Conservation (phyloP, 116 monocot genomes). For the Dioscorea cayenensis region DNA sequence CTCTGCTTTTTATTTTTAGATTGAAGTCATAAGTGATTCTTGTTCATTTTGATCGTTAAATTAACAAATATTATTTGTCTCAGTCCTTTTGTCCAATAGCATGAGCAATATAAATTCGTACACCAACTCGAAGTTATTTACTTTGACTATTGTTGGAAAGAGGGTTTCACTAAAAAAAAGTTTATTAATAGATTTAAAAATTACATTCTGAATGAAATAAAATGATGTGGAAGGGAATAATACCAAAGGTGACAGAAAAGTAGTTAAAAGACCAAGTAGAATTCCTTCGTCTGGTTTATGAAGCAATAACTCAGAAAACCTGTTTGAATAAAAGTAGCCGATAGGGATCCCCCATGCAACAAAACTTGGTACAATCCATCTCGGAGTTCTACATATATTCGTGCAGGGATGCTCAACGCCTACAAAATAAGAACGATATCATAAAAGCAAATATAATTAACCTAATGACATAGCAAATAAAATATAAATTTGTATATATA, state of each 20-base stretch:
- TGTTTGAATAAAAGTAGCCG: conserved; percentile 41
- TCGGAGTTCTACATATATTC: conserved; percentile 24
- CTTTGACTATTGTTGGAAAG: no score
- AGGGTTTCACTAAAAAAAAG: no score
- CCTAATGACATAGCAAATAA: not conserved
- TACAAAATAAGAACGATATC: conserved; percentile 4
- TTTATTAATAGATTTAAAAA: no score
- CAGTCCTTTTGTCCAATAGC: no score
- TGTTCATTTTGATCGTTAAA: no score
- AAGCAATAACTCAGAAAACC: conserved; percentile 61
- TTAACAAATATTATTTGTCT: no score
- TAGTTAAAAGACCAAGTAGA: conserved; percentile 47
- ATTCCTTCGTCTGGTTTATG: conserved; percentile 82
- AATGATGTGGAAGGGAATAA: not conserved
- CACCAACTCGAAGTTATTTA: no score
- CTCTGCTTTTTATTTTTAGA: no score
- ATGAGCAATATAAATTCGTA: no score
- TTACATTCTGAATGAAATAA: no score
- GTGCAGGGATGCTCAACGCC: conserved; percentile 48
- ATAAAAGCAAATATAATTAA: not conserved
- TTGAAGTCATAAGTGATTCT: no score
- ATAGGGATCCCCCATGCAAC: conserved; percentile 44
- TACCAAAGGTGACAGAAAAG: conserved; percentile 60
- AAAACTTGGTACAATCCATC: conserved; percentile 42
- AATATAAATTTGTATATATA: not conserved